Evolutionary conservation across 306 rosid species (phyloP), one percentile per base, ranked within the genome.

Genomic region (Lathyrus sativus): DNA sequence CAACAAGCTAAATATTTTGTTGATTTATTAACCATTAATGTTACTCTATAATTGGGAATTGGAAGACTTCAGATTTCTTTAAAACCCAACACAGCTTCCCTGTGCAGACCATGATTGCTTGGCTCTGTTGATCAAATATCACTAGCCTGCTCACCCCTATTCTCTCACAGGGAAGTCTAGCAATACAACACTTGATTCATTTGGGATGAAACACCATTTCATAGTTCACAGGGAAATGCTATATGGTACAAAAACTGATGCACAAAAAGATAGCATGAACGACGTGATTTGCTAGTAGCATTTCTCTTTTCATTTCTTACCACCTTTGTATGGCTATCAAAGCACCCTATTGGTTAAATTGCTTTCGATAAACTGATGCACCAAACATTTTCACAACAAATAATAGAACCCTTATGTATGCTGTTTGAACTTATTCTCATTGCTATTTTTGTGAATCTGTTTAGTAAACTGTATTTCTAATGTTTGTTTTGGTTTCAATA

Each of bases 401-500:
- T 53, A 53, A 7, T 19, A 22, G 59, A 53, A 11, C 35, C 5
- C 33, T 53, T 53, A 7, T 19, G 13, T 17, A 28, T 57, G 14
- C 44, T 61, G 53, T 13, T 26, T 31, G 39, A 62, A 56, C 53
- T 43, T 38, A 26, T 46, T 75, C 41, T 65, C 31, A 11, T 26
- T 53, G 29, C 29, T 43, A 37, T 37, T 63, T 41, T 37, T 29
- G 15, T 17, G 38, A 50, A 43, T 66, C 72, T 50, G 37, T 70
- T 41, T 41, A 15, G 49, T 41, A 24, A 67, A 29, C 63, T 72
- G 60, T 42, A 15, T 53, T 9, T 43, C 65, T 67, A 18, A 68
- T 64, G 70, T 22, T 11, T 62, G 14, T 73, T 73, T 67, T 58
- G 63, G 48, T 74, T 29, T 71, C 11, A 24, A 31, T 82, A 46